phyloP scores from a whole-genome alignment of 768 basidiomycete species.

The Wakefieldia striispora region DNA sequence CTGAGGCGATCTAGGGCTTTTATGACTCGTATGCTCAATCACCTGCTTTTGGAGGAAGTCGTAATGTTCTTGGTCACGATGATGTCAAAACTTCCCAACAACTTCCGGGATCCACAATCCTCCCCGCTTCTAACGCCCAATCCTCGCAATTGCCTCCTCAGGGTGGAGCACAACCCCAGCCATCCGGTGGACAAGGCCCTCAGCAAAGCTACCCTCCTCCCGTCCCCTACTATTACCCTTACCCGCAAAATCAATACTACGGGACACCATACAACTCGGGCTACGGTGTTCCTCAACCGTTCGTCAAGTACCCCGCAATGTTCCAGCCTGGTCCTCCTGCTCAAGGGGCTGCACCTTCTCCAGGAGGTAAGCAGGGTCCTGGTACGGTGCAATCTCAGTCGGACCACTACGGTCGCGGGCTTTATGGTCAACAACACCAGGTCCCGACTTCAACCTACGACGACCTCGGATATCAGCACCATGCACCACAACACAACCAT shows the following conservation, averaged over 20 bases:
- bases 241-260: slow-evolving; percentile 76
- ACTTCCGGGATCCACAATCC: slow-evolving; percentile 46
- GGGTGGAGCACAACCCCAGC: slow-evolving; percentile 52
- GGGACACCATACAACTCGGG: slow-evolving; percentile 64
- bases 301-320: slow-evolving; percentile 75
- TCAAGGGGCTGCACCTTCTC: slow-evolving; percentile 62
- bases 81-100: slow-evolving; percentile 69
- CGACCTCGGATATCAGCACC: slow-evolving; percentile 53
- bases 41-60: slow-evolving; percentile 54
- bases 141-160: slow-evolving; percentile 52
- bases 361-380: slow-evolving; percentile 64
- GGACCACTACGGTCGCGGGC: slow-evolving; percentile 60
- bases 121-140: slow-evolving; percentile 54
- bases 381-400: slow-evolving; percentile 49
- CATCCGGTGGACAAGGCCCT: slow-evolving; percentile 58
- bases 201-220: slow-evolving; percentile 68
- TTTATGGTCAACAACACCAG: slow-evolving; percentile 60
- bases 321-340: slow-evolving; percentile 72
- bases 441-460: slow-evolving; percentile 50
- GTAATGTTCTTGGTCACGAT: slow-evolving; percentile 68
- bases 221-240: slow-evolving; percentile 59
- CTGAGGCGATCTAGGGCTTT: slow-evolving; percentile 51
- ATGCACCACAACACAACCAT: slow-evolving; percentile 56
- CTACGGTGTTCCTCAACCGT: slow-evolving; percentile 60
- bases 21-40: slow-evolving; percentile 75